Evolutionary conservation across 1,284 basidiomycete species (phyloP), one percentile per base, ranked within the genome.

Genomic region (Melampsora larici-populina): DNA sequence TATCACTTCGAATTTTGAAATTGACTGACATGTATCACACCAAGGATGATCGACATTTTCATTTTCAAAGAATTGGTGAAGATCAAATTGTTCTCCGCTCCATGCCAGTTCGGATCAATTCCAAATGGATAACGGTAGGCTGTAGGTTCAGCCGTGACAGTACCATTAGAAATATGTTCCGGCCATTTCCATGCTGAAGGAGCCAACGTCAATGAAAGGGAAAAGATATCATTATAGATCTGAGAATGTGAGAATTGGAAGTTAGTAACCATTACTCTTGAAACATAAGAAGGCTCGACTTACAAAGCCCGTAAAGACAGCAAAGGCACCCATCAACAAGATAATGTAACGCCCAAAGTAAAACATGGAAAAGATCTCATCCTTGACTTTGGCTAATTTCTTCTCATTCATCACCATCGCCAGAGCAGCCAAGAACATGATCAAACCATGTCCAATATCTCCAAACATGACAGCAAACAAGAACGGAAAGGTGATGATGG

Each of bases 1-100:
- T 36, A n/a, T 55, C 36, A 75, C 69, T 60, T 62, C 62, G 46
- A 79, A 64, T 18, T 2, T 33, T 71, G 31, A 7, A n/a, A 79
- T 79, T 65, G 33, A 87, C 91, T 79, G 85, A 96, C 94, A 85
- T 99, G 97, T 81, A 93, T 91, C 80, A 99, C 96, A 85, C 97
- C 97, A 78, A 99, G 86, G 74, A 99, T 90, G 83, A 99, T 91
- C 21, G 94, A 93, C 94, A 99, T 95, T 87, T 99, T 99, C 97
- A 99, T 99, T 90, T 99, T 99, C 88, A 97, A 95, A 76, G 95
- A 98, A 85, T 99, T 99, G 80, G 92, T 92, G 85, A 99, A 99
- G 76, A 98, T 90, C 78, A 99, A 88, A 0, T 87, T 87, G 83
- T 99, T 99, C 81, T 94, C 92, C 11, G 95, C 88, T 48, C 91